Evolutionary conservation across 352 stramenopile species (phyloP).

Genomic region (Phytopythium mirpurense): DNA sequence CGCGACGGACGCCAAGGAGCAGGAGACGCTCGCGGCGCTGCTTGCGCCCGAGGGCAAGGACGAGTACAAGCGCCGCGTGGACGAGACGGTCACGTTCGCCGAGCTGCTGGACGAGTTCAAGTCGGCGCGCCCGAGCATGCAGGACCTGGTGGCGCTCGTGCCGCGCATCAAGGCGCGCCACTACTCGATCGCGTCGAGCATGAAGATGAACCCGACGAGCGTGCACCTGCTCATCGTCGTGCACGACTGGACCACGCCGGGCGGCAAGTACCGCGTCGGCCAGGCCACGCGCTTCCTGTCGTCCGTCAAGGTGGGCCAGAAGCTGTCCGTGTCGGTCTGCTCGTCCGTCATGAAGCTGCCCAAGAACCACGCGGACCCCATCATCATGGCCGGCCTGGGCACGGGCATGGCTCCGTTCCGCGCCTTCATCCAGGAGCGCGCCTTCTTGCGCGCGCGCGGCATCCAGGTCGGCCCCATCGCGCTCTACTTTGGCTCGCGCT

Average conservation of each 20-base stretch:
- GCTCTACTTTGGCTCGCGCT: slow-evolving; percentile 95
- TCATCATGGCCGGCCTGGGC: slow-evolving; percentile 85
- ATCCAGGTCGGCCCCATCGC: slow-evolving; percentile 70
- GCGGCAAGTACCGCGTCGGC: slow-evolving; percentile 56
- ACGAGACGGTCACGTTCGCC: slow-evolving; percentile 75
- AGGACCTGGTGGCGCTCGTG: slow-evolving; percentile 62
- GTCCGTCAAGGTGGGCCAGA: slow-evolving; percentile 34
- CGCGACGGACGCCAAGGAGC: slow-evolving; percentile 71
- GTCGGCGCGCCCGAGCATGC: slow-evolving; percentile 57
- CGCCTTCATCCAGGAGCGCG: slow-evolving; percentile 87
- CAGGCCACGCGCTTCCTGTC: slow-evolving; percentile 65
- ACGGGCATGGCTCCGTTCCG: slow-evolving; percentile 82
- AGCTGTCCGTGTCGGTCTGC: slow-evolving; percentile 63
- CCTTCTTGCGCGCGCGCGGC: slow-evolving; percentile 58
- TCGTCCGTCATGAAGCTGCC: slow-evolving; percentile 79
- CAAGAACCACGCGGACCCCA: slow-evolving; percentile 54
- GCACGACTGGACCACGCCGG: slow-evolving; percentile 82
- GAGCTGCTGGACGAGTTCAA: slow-evolving; percentile 73
- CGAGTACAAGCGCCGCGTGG: slow-evolving; percentile 72
- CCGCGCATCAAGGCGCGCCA: slow-evolving; percentile 85
- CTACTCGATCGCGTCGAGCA: slow-evolving; percentile 90
- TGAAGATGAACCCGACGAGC: slow-evolving; percentile 78
- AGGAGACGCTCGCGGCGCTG: slow-evolving; percentile 39
- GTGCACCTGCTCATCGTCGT: slow-evolving; percentile 85
- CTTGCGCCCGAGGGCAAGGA: slow-evolving; percentile 73